Evolutionary conservation across 352 stramenopile species (phyloP), one percentile per base, ranked within the genome.

Genomic region (Halophytophthora polymorphica): DNA sequence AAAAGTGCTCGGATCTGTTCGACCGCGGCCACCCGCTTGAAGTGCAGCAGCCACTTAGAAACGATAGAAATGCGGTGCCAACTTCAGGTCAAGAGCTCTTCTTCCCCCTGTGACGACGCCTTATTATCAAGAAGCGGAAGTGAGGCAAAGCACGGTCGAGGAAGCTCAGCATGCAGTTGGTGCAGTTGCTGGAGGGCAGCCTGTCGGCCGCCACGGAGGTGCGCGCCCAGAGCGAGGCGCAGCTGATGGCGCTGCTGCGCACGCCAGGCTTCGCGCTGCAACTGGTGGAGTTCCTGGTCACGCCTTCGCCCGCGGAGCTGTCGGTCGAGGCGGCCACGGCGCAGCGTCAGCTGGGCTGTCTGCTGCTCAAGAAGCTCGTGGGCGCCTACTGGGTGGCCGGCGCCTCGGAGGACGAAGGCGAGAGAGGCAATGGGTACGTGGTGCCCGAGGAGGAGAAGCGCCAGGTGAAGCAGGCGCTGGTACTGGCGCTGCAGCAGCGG

Each of bases 361-460:
- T 93, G 35, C 48, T 93, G 38, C 74, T 93, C 47, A 91, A 91
- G 65, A 83, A 86, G 56, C 56, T 88, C 49, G 73, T 91, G 23
- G 73, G 64, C 31, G 76, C 76, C 14, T 61, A 83, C 55, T 93
- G 83, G 83, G 67, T 66, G 37, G 39, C 41, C 11, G 62, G 56
- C 28, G 23, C 43, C 23, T 56, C 28, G 17, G 65, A 66, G 12
- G 52, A 69, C 8, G 75, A 45, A n/a, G 66, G 81, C 10, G 71
- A 77, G 2, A 33, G 58, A 17, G 48, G 40, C 0, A 17, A 54
- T 7, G 18, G 29, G 2, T 90, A 89, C 56, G 56, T 86, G 4
- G 64, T 93, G 1, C 43, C 63, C 10, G 78, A 90, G 28, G 42
- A 71, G 7, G 80, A 93, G 66, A 93, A 90, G 69, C 42, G 52